Base-by-base conservation (phyloP, 805 yeast species). In the Lipomyces spencermartinsiae region DNA sequence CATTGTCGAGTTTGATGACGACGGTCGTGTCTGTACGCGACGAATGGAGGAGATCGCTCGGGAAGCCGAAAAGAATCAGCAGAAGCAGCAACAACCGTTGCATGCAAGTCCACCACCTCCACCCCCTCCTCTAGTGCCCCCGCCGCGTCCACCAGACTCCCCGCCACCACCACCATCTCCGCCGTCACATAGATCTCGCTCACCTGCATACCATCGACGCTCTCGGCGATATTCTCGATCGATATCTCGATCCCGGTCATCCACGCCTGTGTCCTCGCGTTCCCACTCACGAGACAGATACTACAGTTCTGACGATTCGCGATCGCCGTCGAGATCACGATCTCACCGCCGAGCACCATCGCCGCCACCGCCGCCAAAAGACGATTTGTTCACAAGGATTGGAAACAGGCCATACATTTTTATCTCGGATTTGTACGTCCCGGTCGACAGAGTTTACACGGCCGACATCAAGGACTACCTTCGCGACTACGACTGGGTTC, bases 401-500 rank as follows among this genome's bases (percentile, higher is more conserved):
- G 74, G 65, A 33, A 51, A 61, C 31, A 60, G 72, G 9, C 77
- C 78, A 10, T 76, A 72, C 60, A 63, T 77, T 14, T 69, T 71
- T 60, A 76, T 76, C 29, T 59, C 69, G 12, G 75, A 64, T 55
- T 67, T 73, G 46, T 63, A 71, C 37, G 68, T 76, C 22, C 78
- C 79, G 1, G 69, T 73, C 9, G 69, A 73, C 34, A 80, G 81
- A 62, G 81, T 87, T 0, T 79, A 83, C 16, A 80, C 87, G 1
- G 82, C 82, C 63, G 92, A 89, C 74, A 80, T 92, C 63, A 87
- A 90, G 73, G 82, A 84, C 34, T 81, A 83, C 37, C 79, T 92
- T 39, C 83, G 83, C 54, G 84, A 83, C 59, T 89, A 89, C 74
- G 85, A 84, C 64, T 89, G 92, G 88, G 84, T 87, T 0, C 81